Evolutionary conservation across 352 stramenopile genomes (phyloP), one percentile per base, ranked within the genome.

Genomic region (Saprolegnia diclina): DNA sequence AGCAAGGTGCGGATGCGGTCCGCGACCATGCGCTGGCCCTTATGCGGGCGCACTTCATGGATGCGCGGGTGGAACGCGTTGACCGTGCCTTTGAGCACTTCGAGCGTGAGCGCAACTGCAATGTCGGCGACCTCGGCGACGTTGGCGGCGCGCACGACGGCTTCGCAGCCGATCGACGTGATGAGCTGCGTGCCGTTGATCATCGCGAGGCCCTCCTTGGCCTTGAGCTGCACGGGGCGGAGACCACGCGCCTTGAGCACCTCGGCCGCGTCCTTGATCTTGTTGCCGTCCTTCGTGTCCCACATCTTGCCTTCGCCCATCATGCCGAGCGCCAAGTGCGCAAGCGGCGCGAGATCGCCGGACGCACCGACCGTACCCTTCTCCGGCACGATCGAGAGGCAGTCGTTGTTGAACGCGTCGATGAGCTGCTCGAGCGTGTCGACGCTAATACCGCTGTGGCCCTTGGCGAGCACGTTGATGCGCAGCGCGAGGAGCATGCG

Each of bases 141-240:
- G 48, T 95, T 93, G 63, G 89, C 76, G 6, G 88, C 85, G 18
- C 88, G 85, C 32, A 91, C 78, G 19, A 95, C 77, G 4, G 87
- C 85, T 59, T 95, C 85, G 5, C 81, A 83, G 19, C 88, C 89
- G 24, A 95, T 80, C 0, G 86, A 89, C 16, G 87, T 94, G 72
- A 96, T 96, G 59, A 96, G 71, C 72, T 96, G 89, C 18, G 89
- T 96, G 67, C 89, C 89, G 73, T 96, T 96, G 74, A 96, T 95
- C 81, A 96, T 92, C 21, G 89, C 89, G 40, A 96, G 80, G 42
- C 89, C 89, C 73, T 96, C 89, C 76, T 96, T 96, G 2, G 89
- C 87, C 14, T 83, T 79, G 32, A 96, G 81, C 53, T 91, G 73
- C 42, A 96, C 87, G 35, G 86, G 83, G 53, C 77, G 77, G 45